Evolutionary conservation across 2,329 filamentous ascomycete genomes (phyloP), one percentile per base, ranked within the genome.

Genomic region (Fusarium continuum): DNA sequence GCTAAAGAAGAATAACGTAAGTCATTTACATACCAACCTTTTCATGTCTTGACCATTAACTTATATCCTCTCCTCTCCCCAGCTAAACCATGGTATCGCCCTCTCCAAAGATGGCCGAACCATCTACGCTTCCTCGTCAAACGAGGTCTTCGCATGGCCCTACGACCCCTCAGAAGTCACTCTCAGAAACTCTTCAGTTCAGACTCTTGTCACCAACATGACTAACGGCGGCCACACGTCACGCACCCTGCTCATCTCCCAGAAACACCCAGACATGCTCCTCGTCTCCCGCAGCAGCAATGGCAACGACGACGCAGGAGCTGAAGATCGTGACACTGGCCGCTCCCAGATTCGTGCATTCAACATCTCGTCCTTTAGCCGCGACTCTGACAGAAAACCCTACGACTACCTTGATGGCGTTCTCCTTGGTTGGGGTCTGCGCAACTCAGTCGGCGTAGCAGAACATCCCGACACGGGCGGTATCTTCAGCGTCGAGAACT

Each of bases 391-490:
- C 26, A 52, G 54, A 40, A 45, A 68, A 5, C 70, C 80, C 4
- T 79, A 78, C 69, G 75, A 84, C 64, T 87, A 80, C 40, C 65
- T 76, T 74, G 64, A 85, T 13, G 84, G 84, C 4, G 64, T 72
- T 11, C 67, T 84, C 0, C 74, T 86, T 3, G 84, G 88, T 14
- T 92, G 89, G 89, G 90, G 90, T 10, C 78, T 93, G 47, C 82
- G 89, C 31, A 92, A 92, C 73, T 87, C 88, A 2, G 89, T 91
- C 5, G 90, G 89, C 9, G 76, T 92, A 5, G 87, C 79, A n/a
- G 88, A 90, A 73, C 81, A 91, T 49, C 82, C 82, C 2, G 54
- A 69, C 5, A 78, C 78, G 1, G 84, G 83, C 17, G 82, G 79
- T 16, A 78, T 87, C 55, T 86, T 81, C 77, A 80, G 78, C 16